These are phyloP conservation scores for Trichosanthes truncata DNA, from an alignment of 306 rosid genomes.

Conservation along the genomic window DNA sequence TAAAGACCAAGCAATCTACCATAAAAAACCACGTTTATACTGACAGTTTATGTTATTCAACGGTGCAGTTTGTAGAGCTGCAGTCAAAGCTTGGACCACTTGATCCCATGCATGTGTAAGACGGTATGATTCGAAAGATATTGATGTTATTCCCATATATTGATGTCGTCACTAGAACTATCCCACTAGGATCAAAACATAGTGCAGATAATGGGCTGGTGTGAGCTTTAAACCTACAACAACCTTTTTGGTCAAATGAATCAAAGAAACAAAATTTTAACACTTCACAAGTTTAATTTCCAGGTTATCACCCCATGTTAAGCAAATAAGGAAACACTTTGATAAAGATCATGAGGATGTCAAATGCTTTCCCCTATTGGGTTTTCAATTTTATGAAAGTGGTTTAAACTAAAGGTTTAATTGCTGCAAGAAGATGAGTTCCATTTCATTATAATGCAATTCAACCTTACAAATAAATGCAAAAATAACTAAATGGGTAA, in stretches of 20 bases:
- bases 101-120: slow-evolving; percentile 42
- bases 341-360: not conserved
- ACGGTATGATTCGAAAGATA: slow-evolving; percentile 81
- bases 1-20: not conserved
- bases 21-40: slow-evolving; percentile 4
- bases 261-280: slow-evolving; percentile 17
- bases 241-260: slow-evolving; percentile 16
- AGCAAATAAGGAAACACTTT: not conserved
- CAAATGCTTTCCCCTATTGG: not conserved
- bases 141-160: slow-evolving; percentile 73
- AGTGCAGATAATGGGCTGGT: slow-evolving; percentile 85
- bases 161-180: slow-evolving; percentile 84
- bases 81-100: slow-evolving; percentile 40
- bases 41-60: slow-evolving; percentile 83
- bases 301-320: not conserved
- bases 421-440: not conserved
- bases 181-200: slow-evolving; percentile 87
- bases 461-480: not conserved
- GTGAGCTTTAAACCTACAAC: slow-evolving; percentile 83
- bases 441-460: not conserved
- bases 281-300: not conserved
- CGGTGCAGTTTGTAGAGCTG: slow-evolving; percentile 74
- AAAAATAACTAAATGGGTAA: not conserved
- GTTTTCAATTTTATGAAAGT: not conserved
- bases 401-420: not conserved